Conservation (phyloP, 169 alveolate genomes). For the Cryptosporidium baileyi region DNA sequence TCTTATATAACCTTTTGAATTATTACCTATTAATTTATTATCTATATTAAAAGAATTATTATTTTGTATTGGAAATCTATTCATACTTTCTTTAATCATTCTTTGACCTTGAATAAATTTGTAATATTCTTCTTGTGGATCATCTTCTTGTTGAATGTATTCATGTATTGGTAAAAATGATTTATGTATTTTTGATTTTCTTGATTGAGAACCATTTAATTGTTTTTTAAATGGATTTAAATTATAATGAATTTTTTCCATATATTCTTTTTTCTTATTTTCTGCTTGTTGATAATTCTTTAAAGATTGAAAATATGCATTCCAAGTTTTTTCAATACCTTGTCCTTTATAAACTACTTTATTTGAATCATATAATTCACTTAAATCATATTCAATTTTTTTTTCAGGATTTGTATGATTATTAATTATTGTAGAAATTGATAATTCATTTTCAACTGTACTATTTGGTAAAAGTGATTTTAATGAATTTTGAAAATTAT, state of each 20-base stretch:
- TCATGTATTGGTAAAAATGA: conserved; percentile 62
- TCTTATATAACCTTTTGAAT: conserved; percentile 28
- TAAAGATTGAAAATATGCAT: conserved; percentile 12
- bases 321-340: conserved; percentile 58
- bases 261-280: background rate
- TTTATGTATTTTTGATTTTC: conserved; percentile 31
- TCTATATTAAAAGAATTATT: background rate
- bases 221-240: conserved; percentile 10
- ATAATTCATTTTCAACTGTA: background rate
- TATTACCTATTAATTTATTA: background rate
- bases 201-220: conserved; percentile 41
- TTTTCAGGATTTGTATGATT: background rate
- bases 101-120: conserved; percentile 50
- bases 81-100: conserved; percentile 43
- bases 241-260: conserved; percentile 35
- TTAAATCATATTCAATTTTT: conserved; percentile 33
- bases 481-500: background rate
- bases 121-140: conserved; percentile 55
- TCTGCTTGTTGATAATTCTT: conserved; percentile 2
- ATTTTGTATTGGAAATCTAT: conserved; percentile 14
- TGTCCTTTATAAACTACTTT: conserved; percentile 39
- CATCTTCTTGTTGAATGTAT: conserved; percentile 28
- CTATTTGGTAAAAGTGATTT: background rate
- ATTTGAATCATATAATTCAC: conserved; percentile 18
- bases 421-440: background rate